Percentiles rank a stretch among this genome's conserved stretches.
Evolutionary conservation across 2,329 filamentous ascomycete species (phyloP).

Genomic region (Diaporthe helianthi): DNA sequence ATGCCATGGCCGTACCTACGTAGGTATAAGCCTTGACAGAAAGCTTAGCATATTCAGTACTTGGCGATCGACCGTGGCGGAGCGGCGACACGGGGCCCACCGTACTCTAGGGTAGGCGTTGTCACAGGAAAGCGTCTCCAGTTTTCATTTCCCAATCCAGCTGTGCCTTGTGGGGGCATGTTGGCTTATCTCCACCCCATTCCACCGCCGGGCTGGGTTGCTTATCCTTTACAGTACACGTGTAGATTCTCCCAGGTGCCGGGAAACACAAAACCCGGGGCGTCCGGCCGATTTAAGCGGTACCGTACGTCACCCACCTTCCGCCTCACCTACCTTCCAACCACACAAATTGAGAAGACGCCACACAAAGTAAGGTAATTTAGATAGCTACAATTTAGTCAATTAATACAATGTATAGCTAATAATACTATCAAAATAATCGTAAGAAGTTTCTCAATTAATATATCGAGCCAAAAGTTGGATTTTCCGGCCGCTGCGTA

Average conservation of each 20-base stretch:
- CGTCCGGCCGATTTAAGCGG: slow-evolving; percentile 2
- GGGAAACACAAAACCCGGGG: not conserved
- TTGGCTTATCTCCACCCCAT: slow-evolving; percentile 10
- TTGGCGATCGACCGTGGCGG: slow-evolving; percentile 12
- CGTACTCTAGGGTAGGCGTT: not conserved
- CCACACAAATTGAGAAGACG: too few species aligned
- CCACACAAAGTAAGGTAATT: too few species aligned
- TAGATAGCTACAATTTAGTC: too few species aligned
- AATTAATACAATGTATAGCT: too few species aligned
- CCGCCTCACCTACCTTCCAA: too few species aligned
- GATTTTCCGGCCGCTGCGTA: too few species aligned
- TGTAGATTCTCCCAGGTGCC: too few species aligned
- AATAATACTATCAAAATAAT: too few species aligned
- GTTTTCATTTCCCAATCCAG: slow-evolving; percentile 13
- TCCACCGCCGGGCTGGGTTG: not conserved
- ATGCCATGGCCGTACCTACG: slow-evolving; percentile 6
- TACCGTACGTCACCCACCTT: too few species aligned
- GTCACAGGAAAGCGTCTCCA: slow-evolving; percentile 7
- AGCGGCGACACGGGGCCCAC: not conserved
- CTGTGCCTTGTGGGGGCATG: not conserved
- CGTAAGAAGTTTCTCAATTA: too few species aligned
- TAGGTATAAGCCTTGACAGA: slow-evolving; percentile 17
- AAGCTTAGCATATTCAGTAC: not conserved
- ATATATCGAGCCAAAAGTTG: too few species aligned
- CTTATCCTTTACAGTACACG: too few species aligned